phyloP scores from a whole-genome alignment of 108 stramenopile species.

The Cyclotella cryptica region DNA sequence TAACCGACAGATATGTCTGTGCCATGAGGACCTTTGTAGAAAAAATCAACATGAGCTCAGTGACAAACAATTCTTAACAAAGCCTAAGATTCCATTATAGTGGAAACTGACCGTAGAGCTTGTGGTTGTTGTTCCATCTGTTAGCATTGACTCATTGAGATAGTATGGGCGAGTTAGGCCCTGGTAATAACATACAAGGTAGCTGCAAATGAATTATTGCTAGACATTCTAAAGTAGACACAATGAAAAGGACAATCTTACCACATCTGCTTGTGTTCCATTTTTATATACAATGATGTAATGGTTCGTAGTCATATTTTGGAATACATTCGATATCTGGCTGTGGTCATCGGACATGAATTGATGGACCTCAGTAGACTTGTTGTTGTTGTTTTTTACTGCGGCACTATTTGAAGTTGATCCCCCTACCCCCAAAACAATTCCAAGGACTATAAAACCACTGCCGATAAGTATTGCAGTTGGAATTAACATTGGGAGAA shows the following conservation, averaged over 20 bases:
- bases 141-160: neutral
- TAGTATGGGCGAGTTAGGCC: neutral
- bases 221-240: neutral
- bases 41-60: too few species aligned
- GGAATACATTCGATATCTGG: neutral
- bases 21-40: too few species aligned
- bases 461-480: neutral
- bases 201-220: neutral
- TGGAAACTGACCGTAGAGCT: neutral
- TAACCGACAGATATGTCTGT: too few species aligned
- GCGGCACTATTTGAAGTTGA: too few species aligned
- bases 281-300: constrained; percentile 3
- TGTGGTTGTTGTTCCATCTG: neutral
- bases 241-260: neutral
- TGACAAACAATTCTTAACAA: neutral
- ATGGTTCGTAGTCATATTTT: constrained; percentile 4
- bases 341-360: neutral
- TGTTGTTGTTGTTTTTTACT: neutral
- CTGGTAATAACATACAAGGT: neutral
- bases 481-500: neutral
- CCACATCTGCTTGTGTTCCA: constrained; percentile 4
- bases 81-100: neutral
- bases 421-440: neutral
- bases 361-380: neutral
- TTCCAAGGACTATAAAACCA: neutral